Evolutionary conservation across 129 eudicot genomes (phyloP).

Genomic region (Smallanthus sonchifolius): DNA sequence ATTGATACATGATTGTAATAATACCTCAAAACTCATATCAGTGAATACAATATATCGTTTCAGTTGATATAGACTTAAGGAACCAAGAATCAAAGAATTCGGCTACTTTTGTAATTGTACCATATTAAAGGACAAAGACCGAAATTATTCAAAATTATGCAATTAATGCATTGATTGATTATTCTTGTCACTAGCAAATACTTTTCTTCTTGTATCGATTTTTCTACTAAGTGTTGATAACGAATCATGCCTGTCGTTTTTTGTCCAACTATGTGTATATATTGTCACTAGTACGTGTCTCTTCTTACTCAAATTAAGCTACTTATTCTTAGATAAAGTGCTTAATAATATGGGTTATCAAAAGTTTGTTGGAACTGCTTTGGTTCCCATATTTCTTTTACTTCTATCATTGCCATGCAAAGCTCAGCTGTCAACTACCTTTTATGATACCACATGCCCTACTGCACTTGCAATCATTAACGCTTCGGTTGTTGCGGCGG

Average conservation of each 20-base stretch:
- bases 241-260: neutral
- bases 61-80: too few species aligned
- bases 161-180: neutral
- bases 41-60: too few species aligned
- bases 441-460: constrained; percentile 71
- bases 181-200: neutral
- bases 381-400: constrained; percentile 21
- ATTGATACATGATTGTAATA: too few species aligned
- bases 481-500: constrained; percentile 32
- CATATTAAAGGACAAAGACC: neutral
- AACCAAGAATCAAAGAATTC: too few species aligned
- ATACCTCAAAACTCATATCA: too few species aligned
- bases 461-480: constrained; percentile 45
- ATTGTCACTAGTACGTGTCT: neutral
- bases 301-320: neutral
- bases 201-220: neutral
- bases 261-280: neutral
- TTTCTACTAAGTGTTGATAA: neutral
- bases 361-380: neutral
- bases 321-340: neutral
- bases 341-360: constrained; percentile 7
- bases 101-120: neutral
- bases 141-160: neutral
- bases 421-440: constrained; percentile 48
- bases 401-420: constrained; percentile 28